phyloP scores from a whole-genome alignment of 345 rosid genomes.

The Corymbia maculata region DNA sequence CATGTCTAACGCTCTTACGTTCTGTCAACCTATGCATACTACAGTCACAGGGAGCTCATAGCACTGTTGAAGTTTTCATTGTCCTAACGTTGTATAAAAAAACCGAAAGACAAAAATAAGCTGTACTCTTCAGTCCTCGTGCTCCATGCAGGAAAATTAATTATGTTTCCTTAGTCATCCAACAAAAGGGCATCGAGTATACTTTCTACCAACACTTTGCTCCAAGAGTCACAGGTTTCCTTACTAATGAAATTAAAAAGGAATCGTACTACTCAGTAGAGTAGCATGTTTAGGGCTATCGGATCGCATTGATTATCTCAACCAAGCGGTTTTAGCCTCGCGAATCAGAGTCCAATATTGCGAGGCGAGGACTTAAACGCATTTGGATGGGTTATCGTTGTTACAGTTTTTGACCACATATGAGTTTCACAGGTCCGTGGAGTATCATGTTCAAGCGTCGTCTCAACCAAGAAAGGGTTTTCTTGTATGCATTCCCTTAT shows the following conservation, averaged over 20 bases:
- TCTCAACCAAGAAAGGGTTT: neutral
- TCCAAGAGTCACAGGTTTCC: neutral
- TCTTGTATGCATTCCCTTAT: neutral
- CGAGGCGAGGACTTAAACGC: neutral
- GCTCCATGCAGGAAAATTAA: neutral
- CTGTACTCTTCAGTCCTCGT: neutral
- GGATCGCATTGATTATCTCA: neutral
- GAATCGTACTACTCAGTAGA: neutral
- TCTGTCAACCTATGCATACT: neutral
- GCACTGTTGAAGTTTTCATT: neutral
- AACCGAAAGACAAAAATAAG: neutral
- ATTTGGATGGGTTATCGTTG: neutral
- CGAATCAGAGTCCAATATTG: neutral
- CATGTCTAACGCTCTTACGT: neutral
- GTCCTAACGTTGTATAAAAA: neutral
- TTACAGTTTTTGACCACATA: neutral
- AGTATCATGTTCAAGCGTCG: neutral
- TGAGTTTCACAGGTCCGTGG: neutral
- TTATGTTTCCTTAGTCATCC: neutral
- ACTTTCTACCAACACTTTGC: neutral
- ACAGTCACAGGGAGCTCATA: neutral
- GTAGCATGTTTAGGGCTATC: neutral
- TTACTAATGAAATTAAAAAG: neutral
- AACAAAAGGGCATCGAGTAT: neutral
- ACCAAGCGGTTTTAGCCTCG: neutral